Percentiles rank a stretch among this genome's conserved stretches.
Conservation (phyloP, 2,329 filamentous ascomycete species). For the Exophiala mesophila region DNA sequence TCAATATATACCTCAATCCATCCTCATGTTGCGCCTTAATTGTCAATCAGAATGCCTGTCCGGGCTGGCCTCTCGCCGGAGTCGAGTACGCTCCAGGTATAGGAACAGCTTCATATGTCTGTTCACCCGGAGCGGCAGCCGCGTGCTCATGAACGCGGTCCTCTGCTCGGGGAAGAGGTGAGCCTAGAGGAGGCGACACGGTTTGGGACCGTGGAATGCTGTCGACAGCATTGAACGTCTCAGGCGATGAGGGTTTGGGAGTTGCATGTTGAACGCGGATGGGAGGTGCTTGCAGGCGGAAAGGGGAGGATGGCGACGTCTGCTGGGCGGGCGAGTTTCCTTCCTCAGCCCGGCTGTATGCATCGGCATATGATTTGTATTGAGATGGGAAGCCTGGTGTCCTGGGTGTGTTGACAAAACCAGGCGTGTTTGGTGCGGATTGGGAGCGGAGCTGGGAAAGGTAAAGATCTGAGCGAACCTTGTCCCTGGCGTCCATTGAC, state of each 20-base stretch:
- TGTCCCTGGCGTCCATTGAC: constrained; percentile 93
- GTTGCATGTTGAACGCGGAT: constrained; percentile 72
- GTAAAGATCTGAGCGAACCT: constrained; percentile 90
- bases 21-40: no score
- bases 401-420: constrained; percentile 67
- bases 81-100: constrained; percentile 78
- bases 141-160: constrained; percentile 59
- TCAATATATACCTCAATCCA: no score
- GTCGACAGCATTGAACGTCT: constrained; percentile 55
- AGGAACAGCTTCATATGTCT: constrained; percentile 77
- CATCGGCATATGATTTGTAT: constrained; percentile 8
- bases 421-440: constrained; percentile 91
- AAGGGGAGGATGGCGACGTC: constrained; percentile 64
- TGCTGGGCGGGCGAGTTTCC: constrained; percentile 49
- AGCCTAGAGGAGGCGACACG: constrained; percentile 27
- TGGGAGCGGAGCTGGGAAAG: constrained; percentile 76
- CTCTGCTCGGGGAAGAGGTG: constrained; percentile 31
- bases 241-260: constrained; percentile 59
- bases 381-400: constrained; percentile 39
- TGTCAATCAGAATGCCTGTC: constrained; percentile 12
- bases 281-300: constrained; percentile 83
- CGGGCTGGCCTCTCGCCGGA: constrained; percentile 19
- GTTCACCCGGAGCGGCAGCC: constrained; percentile 70
- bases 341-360: constrained; percentile 40
- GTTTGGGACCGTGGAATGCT: constrained; percentile 36